phyloP scores from a whole-genome alignment of 1,139 yeast species.

The Sugiyamaella neomexicana region DNA sequence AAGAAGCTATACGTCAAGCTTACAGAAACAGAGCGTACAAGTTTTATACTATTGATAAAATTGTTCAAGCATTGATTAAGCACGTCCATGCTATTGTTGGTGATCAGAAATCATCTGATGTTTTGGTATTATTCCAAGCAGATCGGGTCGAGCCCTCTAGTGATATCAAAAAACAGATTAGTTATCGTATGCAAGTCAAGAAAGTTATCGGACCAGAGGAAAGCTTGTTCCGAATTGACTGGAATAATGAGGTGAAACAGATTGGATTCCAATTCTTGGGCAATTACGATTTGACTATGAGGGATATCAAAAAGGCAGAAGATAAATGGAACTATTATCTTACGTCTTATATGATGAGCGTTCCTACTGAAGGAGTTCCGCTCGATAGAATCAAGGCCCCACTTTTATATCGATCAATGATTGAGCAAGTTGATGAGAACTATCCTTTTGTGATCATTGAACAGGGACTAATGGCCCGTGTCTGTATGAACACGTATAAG shows the following conservation, averaged over 20 bases:
- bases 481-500: slow-evolving; percentile 76
- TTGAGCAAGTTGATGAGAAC: slow-evolving; percentile 65
- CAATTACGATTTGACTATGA: slow-evolving; percentile 79
- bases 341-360: slow-evolving; percentile 89
- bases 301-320: slow-evolving; percentile 70
- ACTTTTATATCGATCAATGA: slow-evolving; percentile 34
- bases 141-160: slow-evolving; percentile 60
- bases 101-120: slow-evolving; percentile 81
- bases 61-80: slow-evolving; percentile 83
- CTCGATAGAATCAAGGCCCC: slow-evolving; percentile 45
- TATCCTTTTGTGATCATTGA: slow-evolving; percentile 46
- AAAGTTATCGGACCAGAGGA: slow-evolving; percentile 80
- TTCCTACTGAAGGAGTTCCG: slow-evolving; percentile 96
- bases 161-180: slow-evolving; percentile 82
- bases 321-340: slow-evolving; percentile 91
- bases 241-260: slow-evolving; percentile 52
- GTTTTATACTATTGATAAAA: slow-evolving; percentile 89
- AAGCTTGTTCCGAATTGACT: slow-evolving; percentile 85
- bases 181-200: slow-evolving; percentile 87
- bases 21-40: slow-evolving; percentile 92
- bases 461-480: slow-evolving; percentile 76
- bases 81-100: slow-evolving; percentile 79
- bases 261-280: slow-evolving; percentile 85
- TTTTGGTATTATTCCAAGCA: slow-evolving; percentile 74
- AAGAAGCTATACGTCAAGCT: slow-evolving; percentile 92